Evolutionary conservation across 768 basidiomycete species (phyloP).

Genomic region (Mrakia blollopis): DNA sequence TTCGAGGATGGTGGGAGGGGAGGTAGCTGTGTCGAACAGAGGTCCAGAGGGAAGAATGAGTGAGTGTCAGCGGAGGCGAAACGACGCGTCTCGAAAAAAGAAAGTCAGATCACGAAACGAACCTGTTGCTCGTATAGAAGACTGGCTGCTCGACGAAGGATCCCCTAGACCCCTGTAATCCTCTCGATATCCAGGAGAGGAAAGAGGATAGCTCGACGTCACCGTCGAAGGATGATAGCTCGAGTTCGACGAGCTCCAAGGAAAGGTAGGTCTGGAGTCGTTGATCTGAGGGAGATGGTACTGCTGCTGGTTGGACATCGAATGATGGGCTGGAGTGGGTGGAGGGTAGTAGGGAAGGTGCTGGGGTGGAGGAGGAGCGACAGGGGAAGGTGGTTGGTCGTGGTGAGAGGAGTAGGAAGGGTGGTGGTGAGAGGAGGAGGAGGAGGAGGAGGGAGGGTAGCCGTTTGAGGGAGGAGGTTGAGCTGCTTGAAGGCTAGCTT

Average conservation of each 20-base stretch:
- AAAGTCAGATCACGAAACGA: not conserved
- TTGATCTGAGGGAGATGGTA: constrained; percentile 1
- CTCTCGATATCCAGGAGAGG: not conserved
- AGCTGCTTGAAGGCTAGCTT: not conserved
- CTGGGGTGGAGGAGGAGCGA: not conserved
- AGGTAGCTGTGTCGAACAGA: not conserved
- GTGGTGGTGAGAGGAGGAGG: not conserved
- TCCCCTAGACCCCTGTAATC: not conserved
- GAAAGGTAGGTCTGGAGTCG: not conserved
- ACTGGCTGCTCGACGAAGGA: not conserved
- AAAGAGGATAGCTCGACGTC: not conserved
- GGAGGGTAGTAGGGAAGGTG: not conserved
- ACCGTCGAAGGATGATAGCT: not conserved
- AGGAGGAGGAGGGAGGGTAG: not conserved
- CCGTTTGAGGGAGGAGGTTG: not conserved
- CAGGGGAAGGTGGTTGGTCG: not conserved
- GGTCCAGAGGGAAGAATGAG: not conserved
- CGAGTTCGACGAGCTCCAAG: not conserved
- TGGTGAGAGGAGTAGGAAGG: not conserved
- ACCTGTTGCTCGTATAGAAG: not conserved
- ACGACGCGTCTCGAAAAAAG: not conserved
- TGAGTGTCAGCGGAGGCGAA: not conserved
- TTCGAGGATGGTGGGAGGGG: constrained; percentile 9
- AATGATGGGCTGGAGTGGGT: not conserved
- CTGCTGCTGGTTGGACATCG: not conserved